Percentiles rank a stretch among this genome's conserved stretches.
phyloP scores from a whole-genome alignment of 805 yeast species.

The Vanderwaltozyma yarrowii region DNA sequence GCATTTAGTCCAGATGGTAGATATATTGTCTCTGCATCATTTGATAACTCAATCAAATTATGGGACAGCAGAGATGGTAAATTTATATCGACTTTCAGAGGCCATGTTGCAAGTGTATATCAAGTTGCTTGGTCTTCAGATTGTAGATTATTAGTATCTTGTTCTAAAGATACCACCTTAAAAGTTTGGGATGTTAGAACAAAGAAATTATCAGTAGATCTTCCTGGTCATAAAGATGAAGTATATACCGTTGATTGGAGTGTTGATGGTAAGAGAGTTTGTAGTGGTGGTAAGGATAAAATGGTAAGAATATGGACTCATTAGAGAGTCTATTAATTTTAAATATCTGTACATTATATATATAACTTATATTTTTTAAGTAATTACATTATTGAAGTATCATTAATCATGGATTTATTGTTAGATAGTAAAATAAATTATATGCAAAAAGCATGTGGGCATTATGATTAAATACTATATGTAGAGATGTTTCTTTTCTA shows the following conservation, averaged over 20 bases:
- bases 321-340: slow-evolving; percentile 14
- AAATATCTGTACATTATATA: background rate
- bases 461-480: too few relatives aligned
- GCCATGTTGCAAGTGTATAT: slow-evolving; percentile 96
- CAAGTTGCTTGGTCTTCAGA: slow-evolving; percentile 98
- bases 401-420: too few relatives aligned
- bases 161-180: slow-evolving; percentile 91
- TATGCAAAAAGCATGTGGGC: too few relatives aligned
- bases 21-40: slow-evolving; percentile 80
- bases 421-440: too few relatives aligned
- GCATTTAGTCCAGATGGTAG: slow-evolving; percentile 94
- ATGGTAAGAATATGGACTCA: slow-evolving; percentile 92
- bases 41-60: slow-evolving; percentile 87
- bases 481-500: too few relatives aligned
- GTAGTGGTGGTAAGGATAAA: slow-evolving; percentile 97
- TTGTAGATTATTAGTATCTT: slow-evolving; percentile 78
- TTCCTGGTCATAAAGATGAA: slow-evolving; percentile 95
- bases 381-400: too few relatives aligned
- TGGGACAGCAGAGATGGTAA: slow-evolving; percentile 96
- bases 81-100: slow-evolving; percentile 81
- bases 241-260: slow-evolving; percentile 98
- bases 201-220: slow-evolving; percentile 70
- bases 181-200: slow-evolving; percentile 95
- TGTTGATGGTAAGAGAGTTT: slow-evolving; percentile 84
- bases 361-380: background rate